phyloP scores from a whole-genome alignment of 192 early-diverging fungal species.

The Backusella psychrophila region DNA sequence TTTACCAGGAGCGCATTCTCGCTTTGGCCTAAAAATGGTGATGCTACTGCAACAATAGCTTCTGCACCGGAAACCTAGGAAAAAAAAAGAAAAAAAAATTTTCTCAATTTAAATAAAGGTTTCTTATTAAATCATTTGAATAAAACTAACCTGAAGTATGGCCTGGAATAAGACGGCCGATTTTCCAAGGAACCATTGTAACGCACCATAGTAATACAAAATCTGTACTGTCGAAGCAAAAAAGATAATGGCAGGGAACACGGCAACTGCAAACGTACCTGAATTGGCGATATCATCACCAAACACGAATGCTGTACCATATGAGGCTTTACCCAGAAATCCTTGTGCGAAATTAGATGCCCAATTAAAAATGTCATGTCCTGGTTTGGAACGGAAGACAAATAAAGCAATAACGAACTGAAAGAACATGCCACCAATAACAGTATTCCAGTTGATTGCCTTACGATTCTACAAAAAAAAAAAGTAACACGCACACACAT shows the following conservation, averaged over 20 bases:
- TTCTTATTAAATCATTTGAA: neutral
- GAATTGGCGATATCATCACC: conserved; percentile 49
- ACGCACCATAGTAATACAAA: conserved; percentile 77
- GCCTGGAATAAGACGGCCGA: conserved; percentile 61
- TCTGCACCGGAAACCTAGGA: conserved; percentile 65
- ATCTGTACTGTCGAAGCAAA: conserved; percentile 85
- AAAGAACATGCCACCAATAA: conserved; percentile 65
- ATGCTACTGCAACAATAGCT: conserved; percentile 79
- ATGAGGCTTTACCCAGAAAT: conserved; percentile 65
- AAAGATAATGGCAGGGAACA: conserved; percentile 87
- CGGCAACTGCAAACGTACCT: conserved; percentile 59
- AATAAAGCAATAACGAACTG: conserved; percentile 82
- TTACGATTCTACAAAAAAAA: conserved; percentile 41
- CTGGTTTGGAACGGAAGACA: conserved; percentile 71
- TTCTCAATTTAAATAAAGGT: too few species aligned
- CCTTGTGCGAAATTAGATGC: conserved; percentile 50
- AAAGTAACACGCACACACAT: neutral
- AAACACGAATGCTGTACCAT: conserved; percentile 72
- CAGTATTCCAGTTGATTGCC: conserved; percentile 74
- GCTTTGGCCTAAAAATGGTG: conserved; percentile 82
- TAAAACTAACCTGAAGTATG: conserved; percentile 56
- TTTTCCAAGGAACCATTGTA: conserved; percentile 77
- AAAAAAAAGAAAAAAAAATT: too few species aligned
- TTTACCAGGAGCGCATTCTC: conserved; percentile 82
- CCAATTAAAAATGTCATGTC: conserved; percentile 74